Conservation (phyloP, 164 flowering plant species). For the Sextonia rubra region DNA sequence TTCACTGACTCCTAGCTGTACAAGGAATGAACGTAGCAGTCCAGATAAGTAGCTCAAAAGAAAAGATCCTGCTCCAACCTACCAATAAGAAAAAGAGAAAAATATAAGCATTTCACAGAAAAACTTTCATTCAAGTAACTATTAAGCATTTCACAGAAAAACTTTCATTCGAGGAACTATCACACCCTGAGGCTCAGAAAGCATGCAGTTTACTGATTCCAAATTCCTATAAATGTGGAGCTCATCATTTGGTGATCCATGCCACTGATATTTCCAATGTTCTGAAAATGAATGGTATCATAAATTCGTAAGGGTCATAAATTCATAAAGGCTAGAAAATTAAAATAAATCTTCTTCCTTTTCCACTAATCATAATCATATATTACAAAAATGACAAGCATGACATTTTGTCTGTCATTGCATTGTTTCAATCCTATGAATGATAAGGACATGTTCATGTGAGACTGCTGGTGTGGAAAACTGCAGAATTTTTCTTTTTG, state of each 20-base stretch:
- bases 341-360: no score
- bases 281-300: background rate
- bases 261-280: background rate
- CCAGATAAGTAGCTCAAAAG: constrained; percentile 58
- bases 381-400: no score
- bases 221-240: background rate
- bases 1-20: constrained; percentile 68
- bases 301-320: no score
- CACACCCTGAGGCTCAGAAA: background rate
- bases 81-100: constrained; percentile 12
- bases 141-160: background rate
- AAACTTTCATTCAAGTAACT: background rate
- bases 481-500: no score
- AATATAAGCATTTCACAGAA: constrained; percentile 1
- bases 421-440: no score
- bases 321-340: no score
- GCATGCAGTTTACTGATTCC: background rate
- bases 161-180: background rate
- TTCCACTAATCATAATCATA: no score
- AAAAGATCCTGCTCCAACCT: constrained; percentile 84
- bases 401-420: no score
- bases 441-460: no score
- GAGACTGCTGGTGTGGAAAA: no score
- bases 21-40: constrained; percentile 43
- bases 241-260: background rate